Conservation (phyloP, 208 protist species). For the Crithidia thermophila region DNA sequence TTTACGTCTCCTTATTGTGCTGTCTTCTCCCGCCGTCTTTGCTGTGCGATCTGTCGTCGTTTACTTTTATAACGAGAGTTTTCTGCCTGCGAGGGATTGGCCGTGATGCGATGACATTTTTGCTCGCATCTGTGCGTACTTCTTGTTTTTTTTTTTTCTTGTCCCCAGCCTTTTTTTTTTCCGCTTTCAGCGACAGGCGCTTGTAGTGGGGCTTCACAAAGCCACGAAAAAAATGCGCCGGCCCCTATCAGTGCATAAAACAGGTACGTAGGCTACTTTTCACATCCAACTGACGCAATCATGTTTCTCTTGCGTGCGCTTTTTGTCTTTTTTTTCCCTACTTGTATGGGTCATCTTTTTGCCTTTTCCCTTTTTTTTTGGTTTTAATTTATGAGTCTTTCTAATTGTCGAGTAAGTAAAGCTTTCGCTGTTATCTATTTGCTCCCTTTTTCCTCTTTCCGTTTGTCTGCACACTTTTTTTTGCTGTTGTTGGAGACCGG, state of each 20-base stretch:
- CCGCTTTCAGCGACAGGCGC: neutral
- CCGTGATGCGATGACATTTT: neutral
- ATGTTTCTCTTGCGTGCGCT: neutral
- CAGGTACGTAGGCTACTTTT: too few species aligned
- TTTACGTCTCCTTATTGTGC: too few species aligned
- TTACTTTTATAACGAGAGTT: too few species aligned
- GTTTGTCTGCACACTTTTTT: neutral
- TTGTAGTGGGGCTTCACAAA: too few species aligned
- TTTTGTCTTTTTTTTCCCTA: slow-evolving; percentile 6
- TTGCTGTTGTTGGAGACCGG: neutral
- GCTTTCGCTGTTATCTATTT: neutral
- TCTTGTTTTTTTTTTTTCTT: slow-evolving; percentile 27
- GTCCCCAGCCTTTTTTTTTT: neutral
- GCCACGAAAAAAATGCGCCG: too few species aligned
- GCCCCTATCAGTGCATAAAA: too few species aligned
- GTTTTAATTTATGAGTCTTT: neutral
- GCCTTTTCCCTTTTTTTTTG: neutral
- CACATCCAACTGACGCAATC: too few species aligned
- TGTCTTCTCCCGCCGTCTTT: too few species aligned
- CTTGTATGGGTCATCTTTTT: neutral
- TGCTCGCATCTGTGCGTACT: neutral
- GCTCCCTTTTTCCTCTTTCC: neutral
- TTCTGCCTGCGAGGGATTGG: too few species aligned
- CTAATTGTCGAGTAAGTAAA: neutral
- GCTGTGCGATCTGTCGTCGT: too few species aligned